Base-by-base conservation (phyloP, 768 basidiomycete species). In the Punctularia strigosozonata region DNA sequence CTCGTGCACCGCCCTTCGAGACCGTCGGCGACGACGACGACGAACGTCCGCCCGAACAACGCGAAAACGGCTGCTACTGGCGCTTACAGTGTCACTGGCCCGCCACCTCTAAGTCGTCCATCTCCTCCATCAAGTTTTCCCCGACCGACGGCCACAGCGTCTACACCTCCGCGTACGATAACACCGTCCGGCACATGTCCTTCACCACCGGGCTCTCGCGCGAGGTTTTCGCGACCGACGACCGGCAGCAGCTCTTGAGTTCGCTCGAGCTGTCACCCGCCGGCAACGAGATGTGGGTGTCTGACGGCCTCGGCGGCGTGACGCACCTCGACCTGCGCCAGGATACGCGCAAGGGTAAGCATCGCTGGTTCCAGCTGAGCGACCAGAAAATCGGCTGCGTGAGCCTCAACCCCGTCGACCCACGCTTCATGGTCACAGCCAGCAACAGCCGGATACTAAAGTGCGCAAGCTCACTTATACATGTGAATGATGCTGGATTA, bases 41-140 rank as follows among this genome's bases (percentile, higher is more conserved):
- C 36, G 59, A 64, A 18, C 41, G 57, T 5, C 38, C 60, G 8
- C 54, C 51, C 17, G 50, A 51, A 14, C 67, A 72, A 25, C 49
- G 53, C 23, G 78, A 80, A 54, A 69, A 71, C n/a, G 87, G 87
- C 3, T 79, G 73, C 55, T 79, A 79, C 50, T 89, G 81, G 80
- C 71, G 76, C 7, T 57, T 90, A 36, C 87, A 90, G 51, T 61
- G 69, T 17, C 87, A 90, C 46, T 89, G 87, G 87, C 87, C 87
- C 0, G 78, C 80, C 4, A 79, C 77, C 0, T 64, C 82, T 13
- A 76, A 77, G 47, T 88, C 85, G 2, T 86, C 85, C 1, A 77
- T 90, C 37, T 86, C 84, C 4, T 72, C 67, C 42, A 68, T 89
- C 41, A 86, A 80, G 54, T 64, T 90, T 36, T 80, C 87, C 50